Conservation (phyloP, 768 basidiomycete genomes). For the Amyloporia xantha region DNA sequence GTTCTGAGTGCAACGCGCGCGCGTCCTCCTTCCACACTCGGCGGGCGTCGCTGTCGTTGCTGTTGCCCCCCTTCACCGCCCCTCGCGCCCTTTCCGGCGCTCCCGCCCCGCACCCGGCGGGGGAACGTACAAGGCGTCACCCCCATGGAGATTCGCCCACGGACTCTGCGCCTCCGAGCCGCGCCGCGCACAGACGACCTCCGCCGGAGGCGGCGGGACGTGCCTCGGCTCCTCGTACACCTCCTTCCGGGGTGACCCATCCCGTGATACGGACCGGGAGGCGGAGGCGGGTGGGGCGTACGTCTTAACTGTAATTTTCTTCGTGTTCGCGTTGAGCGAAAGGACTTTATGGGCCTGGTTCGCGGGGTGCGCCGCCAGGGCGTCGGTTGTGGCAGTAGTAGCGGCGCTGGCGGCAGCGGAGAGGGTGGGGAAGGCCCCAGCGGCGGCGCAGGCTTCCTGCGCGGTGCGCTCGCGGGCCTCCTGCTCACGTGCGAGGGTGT, state of each 20-base stretch:
- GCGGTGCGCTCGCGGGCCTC: conserved; percentile 38
- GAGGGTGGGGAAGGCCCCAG: conserved; percentile 59
- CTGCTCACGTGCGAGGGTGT: conserved; percentile 41
- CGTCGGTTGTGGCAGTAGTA: conserved; percentile 7
- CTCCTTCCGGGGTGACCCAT: conserved; percentile 15
- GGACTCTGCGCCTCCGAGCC: conserved; percentile 5
- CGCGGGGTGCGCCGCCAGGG: conserved; percentile 19
- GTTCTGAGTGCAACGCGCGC: too few species aligned
- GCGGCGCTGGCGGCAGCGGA: conserved; percentile 14
- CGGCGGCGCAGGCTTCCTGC: conserved; percentile 42
- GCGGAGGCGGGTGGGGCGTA: conserved; percentile 33
- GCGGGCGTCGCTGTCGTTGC: too few species aligned
- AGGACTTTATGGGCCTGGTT: conserved; percentile 50
- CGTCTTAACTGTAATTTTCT: conserved; percentile 47
- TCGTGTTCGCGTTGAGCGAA: conserved; percentile 47
- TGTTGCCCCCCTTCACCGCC: too few species aligned
- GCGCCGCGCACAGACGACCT: conserved; percentile 30
- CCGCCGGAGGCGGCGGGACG: conserved; percentile 31
- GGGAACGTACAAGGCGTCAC: conserved; percentile 13
- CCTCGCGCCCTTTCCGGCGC: not conserved
- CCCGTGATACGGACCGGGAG: conserved; percentile 30
- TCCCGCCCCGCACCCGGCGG: not conserved
- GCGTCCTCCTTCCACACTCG: too few species aligned
- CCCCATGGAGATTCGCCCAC: conserved; percentile 14
- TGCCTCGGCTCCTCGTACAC: conserved; percentile 33